A percentile compares a stretch with the other conserved stretches of the same genome.
Evolutionary conservation across 2,329 filamentous ascomycete genomes (phyloP).

Genomic region (Trichoderma sp.): DNA sequence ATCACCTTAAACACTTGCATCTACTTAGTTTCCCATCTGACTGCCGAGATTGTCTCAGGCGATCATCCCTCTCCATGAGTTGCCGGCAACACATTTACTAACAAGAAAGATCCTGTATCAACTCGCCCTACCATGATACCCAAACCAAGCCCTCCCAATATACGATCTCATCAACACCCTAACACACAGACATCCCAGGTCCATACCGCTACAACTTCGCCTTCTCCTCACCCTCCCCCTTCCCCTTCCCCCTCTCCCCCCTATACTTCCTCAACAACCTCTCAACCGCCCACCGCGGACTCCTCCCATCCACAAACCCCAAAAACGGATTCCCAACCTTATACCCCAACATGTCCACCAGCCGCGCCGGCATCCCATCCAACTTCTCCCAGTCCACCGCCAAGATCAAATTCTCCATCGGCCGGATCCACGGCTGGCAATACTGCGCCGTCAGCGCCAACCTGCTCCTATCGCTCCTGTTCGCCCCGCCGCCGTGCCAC

Average conservation of each 20-base stretch:
- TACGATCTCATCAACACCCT: not conserved
- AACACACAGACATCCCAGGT: not conserved
- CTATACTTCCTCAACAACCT: constrained; percentile 29
- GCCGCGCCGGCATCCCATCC: constrained; percentile 31
- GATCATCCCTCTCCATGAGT: no score
- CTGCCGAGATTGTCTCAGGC: no score
- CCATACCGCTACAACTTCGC: not conserved
- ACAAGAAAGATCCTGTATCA: no score
- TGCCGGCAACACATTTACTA: no score
- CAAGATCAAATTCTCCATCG: constrained; percentile 43
- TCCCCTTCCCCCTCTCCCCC: not conserved
- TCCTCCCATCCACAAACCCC: constrained; percentile 33
- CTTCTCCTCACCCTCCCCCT: not conserved
- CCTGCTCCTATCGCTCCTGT: constrained; percentile 37
- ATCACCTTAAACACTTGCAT: no score
- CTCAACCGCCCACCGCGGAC: constrained; percentile 31
- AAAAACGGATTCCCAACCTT: constrained; percentile 34
- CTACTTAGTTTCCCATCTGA: no score
- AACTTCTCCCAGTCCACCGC: constrained; percentile 39
- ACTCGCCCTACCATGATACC: no score
- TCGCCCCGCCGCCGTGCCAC: constrained; percentile 45
- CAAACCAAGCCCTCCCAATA: not conserved
- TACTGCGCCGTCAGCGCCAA: constrained; percentile 45
- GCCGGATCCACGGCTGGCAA: constrained; percentile 46
- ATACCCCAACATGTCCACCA: constrained; percentile 36